A percentile compares a stretch with the other conserved stretches of the same genome.
Conservation (phyloP, 2,329 filamentous ascomycete genomes). For the Clathrospora elynae region DNA sequence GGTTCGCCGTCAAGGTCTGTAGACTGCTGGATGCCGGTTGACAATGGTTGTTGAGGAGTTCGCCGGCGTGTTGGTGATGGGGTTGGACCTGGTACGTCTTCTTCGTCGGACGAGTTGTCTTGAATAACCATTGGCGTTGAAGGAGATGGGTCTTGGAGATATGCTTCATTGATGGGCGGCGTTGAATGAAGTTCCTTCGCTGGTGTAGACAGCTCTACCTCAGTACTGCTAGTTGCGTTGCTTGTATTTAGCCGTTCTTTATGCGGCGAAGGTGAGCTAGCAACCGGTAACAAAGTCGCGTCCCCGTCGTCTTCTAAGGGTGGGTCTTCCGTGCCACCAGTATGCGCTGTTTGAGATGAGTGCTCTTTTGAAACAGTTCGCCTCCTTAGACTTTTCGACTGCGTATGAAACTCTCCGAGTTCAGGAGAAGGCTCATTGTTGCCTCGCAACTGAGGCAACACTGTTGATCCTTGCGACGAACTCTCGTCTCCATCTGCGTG, state of each 20-base stretch:
- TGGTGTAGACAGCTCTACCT: slow-evolving; percentile 1
- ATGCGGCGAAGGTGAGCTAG: neutral
- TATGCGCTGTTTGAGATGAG: slow-evolving; percentile 1
- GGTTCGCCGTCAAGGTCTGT: slow-evolving; percentile 26
- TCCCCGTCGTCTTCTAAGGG: neutral
- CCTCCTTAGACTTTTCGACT: neutral
- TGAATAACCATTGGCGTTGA: slow-evolving; percentile 35
- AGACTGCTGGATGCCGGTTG: slow-evolving; percentile 12
- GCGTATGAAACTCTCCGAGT: slow-evolving; percentile 20
- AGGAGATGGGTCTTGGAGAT: slow-evolving; percentile 24
- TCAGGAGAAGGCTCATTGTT: slow-evolving; percentile 24
- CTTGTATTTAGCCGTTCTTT: neutral
- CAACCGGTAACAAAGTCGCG: neutral
- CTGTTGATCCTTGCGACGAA: slow-evolving; percentile 16
- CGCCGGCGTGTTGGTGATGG: slow-evolving; percentile 9
- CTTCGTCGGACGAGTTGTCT: slow-evolving; percentile 29
- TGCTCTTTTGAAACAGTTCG: neutral
- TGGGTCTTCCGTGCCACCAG: slow-evolving; percentile 14
- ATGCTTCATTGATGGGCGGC: slow-evolving; percentile 12
- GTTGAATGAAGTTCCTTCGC: slow-evolving; percentile 18
- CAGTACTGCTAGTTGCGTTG: neutral
- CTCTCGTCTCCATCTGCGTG: slow-evolving; percentile 14
- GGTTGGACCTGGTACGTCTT: slow-evolving; percentile 4
- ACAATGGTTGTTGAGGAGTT: neutral
- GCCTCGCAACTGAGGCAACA: neutral